A percentile compares a stretch with the other conserved stretches of the same genome.
Conservation (phyloP, 345 rosid genomes). For the Trapa bicornis region DNA sequence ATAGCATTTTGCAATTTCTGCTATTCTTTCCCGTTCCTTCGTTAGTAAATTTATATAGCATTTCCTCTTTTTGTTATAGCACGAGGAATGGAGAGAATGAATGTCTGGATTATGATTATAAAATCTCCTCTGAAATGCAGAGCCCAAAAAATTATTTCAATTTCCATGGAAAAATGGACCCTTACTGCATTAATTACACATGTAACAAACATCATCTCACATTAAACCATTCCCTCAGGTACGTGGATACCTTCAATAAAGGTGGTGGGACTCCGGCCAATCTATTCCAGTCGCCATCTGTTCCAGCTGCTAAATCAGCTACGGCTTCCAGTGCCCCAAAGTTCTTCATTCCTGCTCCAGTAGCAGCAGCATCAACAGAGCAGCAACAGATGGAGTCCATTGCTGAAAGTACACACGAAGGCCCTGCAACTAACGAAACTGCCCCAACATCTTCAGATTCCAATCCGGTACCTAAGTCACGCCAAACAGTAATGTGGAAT, state of each 20-base stretch:
- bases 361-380: conserved; percentile 9
- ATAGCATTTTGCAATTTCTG: background rate
- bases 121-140: too few relatives aligned
- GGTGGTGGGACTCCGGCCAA: conserved; percentile 43
- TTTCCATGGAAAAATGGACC: too few relatives aligned
- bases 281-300: conserved; percentile 54
- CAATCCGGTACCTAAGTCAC: conserved; percentile 19
- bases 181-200: too few relatives aligned
- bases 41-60: background rate
- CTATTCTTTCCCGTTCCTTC: background rate
- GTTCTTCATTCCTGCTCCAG: conserved; percentile 65
- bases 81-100: too few relatives aligned
- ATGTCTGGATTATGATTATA: too few relatives aligned
- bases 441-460: conserved; percentile 24
- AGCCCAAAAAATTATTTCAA: too few relatives aligned
- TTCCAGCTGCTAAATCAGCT: conserved; percentile 51
- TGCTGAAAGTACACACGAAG: conserved; percentile 38
- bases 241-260: conserved; percentile 73
- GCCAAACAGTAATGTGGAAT: conserved; percentile 83
- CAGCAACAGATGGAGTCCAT: conserved; percentile 39
- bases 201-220: background rate
- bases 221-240: conserved; percentile 27
- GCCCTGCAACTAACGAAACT: conserved; percentile 23
- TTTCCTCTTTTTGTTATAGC: too few relatives aligned
- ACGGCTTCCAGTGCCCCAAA: conserved; percentile 56